Percentiles rank a stretch among this genome's conserved stretches.
Conservation (phyloP, 2,329 filamentous ascomycete species). For the Davidsoniella australis region DNA sequence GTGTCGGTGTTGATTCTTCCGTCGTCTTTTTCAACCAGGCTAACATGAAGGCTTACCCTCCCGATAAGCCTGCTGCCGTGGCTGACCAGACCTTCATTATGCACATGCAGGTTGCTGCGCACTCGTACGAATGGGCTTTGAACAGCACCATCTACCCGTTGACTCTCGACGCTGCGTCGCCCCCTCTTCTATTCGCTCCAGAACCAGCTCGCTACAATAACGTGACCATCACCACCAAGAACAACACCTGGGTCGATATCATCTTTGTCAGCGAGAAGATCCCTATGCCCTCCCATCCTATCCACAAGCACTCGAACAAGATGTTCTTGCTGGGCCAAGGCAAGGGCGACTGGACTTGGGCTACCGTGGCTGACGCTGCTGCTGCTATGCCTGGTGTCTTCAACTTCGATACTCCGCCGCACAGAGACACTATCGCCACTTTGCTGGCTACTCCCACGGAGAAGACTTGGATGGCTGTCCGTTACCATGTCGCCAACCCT, state of each 20-base stretch:
- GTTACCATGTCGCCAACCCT: conserved; percentile 35
- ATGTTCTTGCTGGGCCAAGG: conserved; percentile 39
- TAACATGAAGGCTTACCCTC: conserved; percentile 29
- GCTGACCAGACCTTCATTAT: conserved; percentile 31
- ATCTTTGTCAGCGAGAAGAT: conserved; percentile 28
- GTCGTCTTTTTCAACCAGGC: conserved; percentile 29
- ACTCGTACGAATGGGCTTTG: conserved; percentile 36
- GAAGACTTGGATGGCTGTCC: conserved; percentile 28
- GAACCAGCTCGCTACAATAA: conserved; percentile 22
- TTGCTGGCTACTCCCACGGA: conserved; percentile 4
- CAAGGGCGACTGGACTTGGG: conserved; percentile 32
- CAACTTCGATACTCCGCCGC: conserved; percentile 38
- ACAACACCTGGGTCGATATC: conserved; percentile 38
- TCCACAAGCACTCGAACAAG: conserved; percentile 48
- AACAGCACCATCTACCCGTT: conserved; percentile 27
- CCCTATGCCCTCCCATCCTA: conserved; percentile 35
- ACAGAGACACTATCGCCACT: conserved; percentile 26
- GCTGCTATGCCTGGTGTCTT: conserved; percentile 30
- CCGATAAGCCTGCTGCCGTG: conserved; percentile 23
- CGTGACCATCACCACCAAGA: conserved; percentile 29
- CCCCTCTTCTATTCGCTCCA: conserved; percentile 28
- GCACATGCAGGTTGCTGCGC: conserved; percentile 23
- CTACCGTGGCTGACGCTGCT: conserved; percentile 34
- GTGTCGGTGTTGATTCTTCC: not conserved
- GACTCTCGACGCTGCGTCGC: conserved; percentile 21